Percentiles rank a stretch among this genome's conserved stretches.
Evolutionary conservation across 257 asterid species (phyloP).

Genomic region (Nicotiana noctiflora): DNA sequence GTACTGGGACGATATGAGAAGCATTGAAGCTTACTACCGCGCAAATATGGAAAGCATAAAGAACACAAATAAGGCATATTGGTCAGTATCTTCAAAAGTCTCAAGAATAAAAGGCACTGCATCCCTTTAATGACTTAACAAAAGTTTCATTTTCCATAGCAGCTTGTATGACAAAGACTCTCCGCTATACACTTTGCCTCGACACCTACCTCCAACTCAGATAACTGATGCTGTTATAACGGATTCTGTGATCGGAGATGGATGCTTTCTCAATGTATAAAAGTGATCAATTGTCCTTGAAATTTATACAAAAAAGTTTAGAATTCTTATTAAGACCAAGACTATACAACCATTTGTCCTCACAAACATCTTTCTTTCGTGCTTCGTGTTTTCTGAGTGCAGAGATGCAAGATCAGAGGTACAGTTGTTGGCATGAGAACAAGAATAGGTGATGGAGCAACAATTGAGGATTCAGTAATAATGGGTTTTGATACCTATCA

Average conservation of each 20-base stretch:
- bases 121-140: conserved; percentile 1
- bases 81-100: conserved; percentile 31
- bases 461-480: conserved; percentile 67
- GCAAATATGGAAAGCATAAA: conserved; percentile 65
- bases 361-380: background rate
- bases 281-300: background rate
- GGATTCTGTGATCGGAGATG: conserved; percentile 71
- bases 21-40: conserved; percentile 59
- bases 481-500: conserved; percentile 71
- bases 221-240: conserved; percentile 61
- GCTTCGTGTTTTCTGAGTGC: conserved; percentile 16
- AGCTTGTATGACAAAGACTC: conserved; percentile 54
- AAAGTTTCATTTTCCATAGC: conserved; percentile 16
- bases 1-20: conserved; percentile 87
- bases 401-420: conserved; percentile 73
- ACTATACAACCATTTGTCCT: background rate
- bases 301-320: background rate
- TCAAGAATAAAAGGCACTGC: conserved; percentile 1
- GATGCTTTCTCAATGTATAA: conserved; percentile 73
- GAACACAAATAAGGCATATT: conserved; percentile 37
- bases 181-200: conserved; percentile 78
- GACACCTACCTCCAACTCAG: conserved; percentile 82
- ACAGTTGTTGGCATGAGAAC: conserved; percentile 77
- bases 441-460: conserved; percentile 51
- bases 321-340: background rate